Evolutionary conservation across 2,329 filamentous ascomycete species (phyloP), one percentile per base, ranked within the genome.

Genomic region (Hypoxylon sp.): DNA sequence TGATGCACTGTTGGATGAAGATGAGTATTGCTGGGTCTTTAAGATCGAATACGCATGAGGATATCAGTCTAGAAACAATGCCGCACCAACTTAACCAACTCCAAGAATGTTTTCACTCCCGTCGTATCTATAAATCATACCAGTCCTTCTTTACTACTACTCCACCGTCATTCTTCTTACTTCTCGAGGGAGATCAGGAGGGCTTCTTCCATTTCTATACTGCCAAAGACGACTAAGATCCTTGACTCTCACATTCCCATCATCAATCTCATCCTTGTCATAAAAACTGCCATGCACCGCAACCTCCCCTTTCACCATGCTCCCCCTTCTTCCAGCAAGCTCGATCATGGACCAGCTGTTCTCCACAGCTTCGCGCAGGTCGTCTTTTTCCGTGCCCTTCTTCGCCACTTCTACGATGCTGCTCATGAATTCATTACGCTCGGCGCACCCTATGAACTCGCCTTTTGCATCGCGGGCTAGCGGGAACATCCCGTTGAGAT

Each of bases 221-320:
- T 77, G 72, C 83, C 84, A 86, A 19, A 87, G 66, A 34, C 84
- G 75, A 61, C 82, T 84, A 34, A 87, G 69, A 43, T 87, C 79
- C 67, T 79, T 84, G 4, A 86, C 82, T 63, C 73, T 79, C 30
- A 82, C 73, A 20, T 64, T 69, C 19, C 66, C 61, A 55, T 70
- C 65, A 13, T 70, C 59, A 3, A 64, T 61, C 16, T 67, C 51
- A 35, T 59, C 16, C 30, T 60, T 36, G 51, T 60, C 49, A 59
- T 60, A 63, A 25, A 61, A 61, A 13, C 63, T 67, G 1, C 70
- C 72, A 16, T 75, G 70, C 1, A 76, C 67, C 11, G 73, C 73
- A 2, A 77, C 63, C 29, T 62, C 56, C 2, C 45, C 51, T 7
- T 57, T 60, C 9, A 54, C 36, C 6, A 40, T 43, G 16, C 48